A percentile compares a stretch with the other conserved stretches of the same genome.
Conservation (phyloP, 371 early-diverging fungal genomes). For the Mucor velutinosus region DNA sequence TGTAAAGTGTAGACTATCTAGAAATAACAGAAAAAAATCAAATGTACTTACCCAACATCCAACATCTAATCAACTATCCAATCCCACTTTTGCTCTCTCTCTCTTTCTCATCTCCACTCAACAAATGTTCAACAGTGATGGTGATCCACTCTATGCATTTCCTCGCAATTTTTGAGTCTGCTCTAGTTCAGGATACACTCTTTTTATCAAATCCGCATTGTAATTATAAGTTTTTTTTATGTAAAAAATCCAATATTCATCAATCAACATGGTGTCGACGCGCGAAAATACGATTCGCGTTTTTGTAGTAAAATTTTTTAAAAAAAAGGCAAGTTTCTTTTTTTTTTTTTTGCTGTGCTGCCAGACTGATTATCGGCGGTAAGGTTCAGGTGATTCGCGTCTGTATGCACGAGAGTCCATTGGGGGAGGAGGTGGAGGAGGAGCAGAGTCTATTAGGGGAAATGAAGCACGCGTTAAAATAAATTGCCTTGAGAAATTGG, state of each 20-base stretch:
- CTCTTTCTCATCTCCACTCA: background rate
- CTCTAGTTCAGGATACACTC: background rate
- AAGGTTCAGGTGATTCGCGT: constrained; percentile 42
- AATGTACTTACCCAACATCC: no score
- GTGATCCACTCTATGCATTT: constrained; percentile 3
- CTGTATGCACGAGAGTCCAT: constrained; percentile 43
- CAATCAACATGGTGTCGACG: constrained; percentile 9
- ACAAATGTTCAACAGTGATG: background rate
- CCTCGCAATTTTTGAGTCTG: constrained; percentile 4
- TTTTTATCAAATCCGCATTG: constrained; percentile 3
- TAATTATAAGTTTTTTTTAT: constrained; percentile 10
- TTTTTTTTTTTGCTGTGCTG: background rate
- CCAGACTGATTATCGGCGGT: constrained; percentile 37
- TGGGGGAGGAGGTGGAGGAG: constrained; percentile 36
- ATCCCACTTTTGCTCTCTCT: background rate
- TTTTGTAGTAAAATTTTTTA: background rate
- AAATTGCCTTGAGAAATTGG: background rate
- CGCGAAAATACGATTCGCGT: constrained; percentile 1
- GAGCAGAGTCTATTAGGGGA: constrained; percentile 20
- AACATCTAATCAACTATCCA: no score
- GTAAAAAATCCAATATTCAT: constrained; percentile 9
- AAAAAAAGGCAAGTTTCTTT: background rate
- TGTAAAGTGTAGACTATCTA: no score
- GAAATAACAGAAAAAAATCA: no score
- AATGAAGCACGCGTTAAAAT: background rate